These are phyloP conservation scores for Avena sativa DNA, from an alignment of 176 grass and related monocot genomes.

Conservation along the genomic window DNA sequence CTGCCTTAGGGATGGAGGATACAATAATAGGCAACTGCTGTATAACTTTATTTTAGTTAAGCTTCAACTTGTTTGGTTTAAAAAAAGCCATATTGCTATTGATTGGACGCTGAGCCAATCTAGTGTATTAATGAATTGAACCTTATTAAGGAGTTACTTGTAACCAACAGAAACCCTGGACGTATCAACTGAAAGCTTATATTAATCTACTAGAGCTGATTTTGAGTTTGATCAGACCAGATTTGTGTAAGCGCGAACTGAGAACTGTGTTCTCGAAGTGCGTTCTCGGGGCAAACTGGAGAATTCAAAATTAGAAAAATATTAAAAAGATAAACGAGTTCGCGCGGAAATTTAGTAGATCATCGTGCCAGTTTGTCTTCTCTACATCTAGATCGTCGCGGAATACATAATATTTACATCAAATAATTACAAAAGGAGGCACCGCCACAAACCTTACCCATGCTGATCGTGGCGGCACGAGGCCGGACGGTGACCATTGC, in stretches of 20 bases:
- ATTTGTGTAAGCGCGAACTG: neutral
- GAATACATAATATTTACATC: no score
- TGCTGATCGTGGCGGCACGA: no score
- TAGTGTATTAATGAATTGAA: neutral
- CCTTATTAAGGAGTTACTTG: neutral
- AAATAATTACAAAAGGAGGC: no score
- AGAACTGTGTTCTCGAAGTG: no score
- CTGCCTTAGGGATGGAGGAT: neutral
- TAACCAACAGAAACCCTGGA: neutral
- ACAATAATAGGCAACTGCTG: slow-evolving; percentile 32
- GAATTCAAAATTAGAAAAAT: no score
- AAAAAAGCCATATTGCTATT: neutral
- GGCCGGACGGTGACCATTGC: no score
- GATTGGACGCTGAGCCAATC: neutral
- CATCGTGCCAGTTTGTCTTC: no score
- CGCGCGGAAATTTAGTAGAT: no score
- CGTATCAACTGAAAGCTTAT: neutral
- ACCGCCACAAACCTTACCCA: no score
- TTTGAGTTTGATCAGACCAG: neutral
- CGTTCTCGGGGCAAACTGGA: no score
- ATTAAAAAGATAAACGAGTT: no score
- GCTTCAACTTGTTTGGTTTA: slow-evolving; percentile 16
- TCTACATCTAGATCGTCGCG: no score
- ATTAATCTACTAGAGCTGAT: neutral
- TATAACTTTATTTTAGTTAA: slow-evolving; percentile 17